These are phyloP conservation scores for Serendipita sp. DNA, from an alignment of 768 basidiomycete species.

Conservation along the genomic window DNA sequence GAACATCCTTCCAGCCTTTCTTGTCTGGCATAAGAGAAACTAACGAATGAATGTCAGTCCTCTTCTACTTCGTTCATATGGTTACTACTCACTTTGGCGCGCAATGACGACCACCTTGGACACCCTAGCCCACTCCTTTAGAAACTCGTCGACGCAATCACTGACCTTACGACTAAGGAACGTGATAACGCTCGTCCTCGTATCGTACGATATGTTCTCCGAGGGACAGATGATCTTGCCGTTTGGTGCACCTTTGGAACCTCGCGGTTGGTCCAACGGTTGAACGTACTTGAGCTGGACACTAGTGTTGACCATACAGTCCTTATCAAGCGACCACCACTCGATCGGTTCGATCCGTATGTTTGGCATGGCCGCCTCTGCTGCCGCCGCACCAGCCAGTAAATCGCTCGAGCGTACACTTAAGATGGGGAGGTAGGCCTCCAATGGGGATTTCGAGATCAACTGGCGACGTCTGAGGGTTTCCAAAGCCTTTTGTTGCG, in stretches of 20 bases:
- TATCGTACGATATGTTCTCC: constrained; percentile 79
- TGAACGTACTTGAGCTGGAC: constrained; percentile 85
- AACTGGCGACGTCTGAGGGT: neutral
- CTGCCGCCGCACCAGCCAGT: constrained; percentile 66
- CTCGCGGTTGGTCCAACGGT: constrained; percentile 38
- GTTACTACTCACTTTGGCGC: constrained; percentile 38
- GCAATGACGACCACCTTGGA: constrained; percentile 92
- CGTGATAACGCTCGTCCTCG: constrained; percentile 72
- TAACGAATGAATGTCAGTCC: constrained; percentile 17
- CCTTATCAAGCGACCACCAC: constrained; percentile 71
- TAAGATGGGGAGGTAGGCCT: constrained; percentile 64
- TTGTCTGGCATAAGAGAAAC: constrained; percentile 73
- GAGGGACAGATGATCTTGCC: constrained; percentile 59
- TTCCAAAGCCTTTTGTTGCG: constrained; percentile 21
- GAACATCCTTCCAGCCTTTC: constrained; percentile 56
- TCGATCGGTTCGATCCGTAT: constrained; percentile 77
- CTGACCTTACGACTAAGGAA: constrained; percentile 79
- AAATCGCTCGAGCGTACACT: constrained; percentile 73
- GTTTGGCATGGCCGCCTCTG: constrained; percentile 85
- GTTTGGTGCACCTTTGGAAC: constrained; percentile 9
- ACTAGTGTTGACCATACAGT: constrained; percentile 60
- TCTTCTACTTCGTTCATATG: too few relatives aligned
- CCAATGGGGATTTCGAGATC: constrained; percentile 44
- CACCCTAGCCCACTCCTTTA: constrained; percentile 84
- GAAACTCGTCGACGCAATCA: constrained; percentile 76